Conservation (phyloP, 2,329 filamentous ascomycete genomes). For the Aspergillus sp. region DNA sequence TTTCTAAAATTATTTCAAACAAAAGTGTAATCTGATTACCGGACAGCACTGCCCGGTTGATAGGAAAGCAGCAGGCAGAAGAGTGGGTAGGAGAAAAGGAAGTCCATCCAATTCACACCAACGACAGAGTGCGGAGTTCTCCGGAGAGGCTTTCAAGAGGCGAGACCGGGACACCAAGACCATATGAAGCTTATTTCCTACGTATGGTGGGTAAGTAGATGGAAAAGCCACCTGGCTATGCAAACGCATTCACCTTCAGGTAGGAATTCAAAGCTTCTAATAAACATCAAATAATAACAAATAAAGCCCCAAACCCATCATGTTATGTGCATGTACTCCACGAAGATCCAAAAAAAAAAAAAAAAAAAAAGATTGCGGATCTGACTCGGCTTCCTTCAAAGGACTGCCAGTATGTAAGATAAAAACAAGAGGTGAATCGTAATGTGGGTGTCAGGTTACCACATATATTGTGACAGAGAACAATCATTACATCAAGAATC, state of each 20-base stretch:
- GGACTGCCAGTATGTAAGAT: slow-evolving; percentile 5
- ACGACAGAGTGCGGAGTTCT: too few relatives aligned
- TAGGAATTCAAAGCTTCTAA: not conserved
- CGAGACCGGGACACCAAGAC: too few relatives aligned
- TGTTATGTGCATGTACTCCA: not conserved
- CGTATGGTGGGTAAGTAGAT: too few relatives aligned
- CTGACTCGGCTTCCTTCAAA: slow-evolving; percentile 8
- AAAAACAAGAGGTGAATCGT: slow-evolving; percentile 18
- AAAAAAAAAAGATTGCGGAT: slow-evolving; percentile 12
- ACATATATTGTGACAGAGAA: slow-evolving; percentile 6
- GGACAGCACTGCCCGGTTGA: too few relatives aligned
- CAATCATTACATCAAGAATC: slow-evolving; percentile 20
- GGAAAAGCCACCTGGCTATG: too few relatives aligned
- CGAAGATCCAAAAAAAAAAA: slow-evolving; percentile 3
- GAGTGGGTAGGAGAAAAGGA: too few relatives aligned
- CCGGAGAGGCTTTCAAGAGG: too few relatives aligned
- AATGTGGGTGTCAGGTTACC: slow-evolving; percentile 14
- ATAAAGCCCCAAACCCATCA: not conserved
- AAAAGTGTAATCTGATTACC: too few relatives aligned
- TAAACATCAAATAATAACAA: not conserved
- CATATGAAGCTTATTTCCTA: too few relatives aligned
- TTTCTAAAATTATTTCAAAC: not conserved
- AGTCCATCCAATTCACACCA: too few relatives aligned
- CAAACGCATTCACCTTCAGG: not conserved
- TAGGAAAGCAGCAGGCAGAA: too few relatives aligned